phyloP scores from a whole-genome alignment of 169 alveolate species.

The Nephromyces sp. region DNA sequence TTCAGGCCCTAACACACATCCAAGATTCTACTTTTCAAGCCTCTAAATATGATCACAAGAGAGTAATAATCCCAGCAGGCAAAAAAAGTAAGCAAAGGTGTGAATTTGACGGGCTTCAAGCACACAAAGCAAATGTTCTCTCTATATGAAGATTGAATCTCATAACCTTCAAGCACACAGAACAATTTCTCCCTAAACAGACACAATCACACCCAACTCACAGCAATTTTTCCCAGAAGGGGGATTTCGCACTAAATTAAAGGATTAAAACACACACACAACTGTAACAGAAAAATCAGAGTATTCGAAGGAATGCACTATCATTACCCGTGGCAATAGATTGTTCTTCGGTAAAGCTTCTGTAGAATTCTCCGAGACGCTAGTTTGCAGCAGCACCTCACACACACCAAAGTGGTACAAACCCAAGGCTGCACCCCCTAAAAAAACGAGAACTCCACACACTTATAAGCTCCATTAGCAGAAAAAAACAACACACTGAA shows the following conservation, averaged over 20 bases:
- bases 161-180: too few species aligned
- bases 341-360: background rate
- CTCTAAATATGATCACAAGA: too few species aligned
- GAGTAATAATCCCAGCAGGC: too few species aligned
- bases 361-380: too few species aligned
- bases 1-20: too few species aligned
- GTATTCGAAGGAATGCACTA: background rate
- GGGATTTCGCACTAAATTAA: background rate
- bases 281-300: background rate
- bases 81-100: too few species aligned
- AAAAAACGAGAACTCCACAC: background rate
- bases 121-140: too few species aligned
- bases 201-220: background rate
- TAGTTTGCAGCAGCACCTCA: constrained; percentile 17
- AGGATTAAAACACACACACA: background rate
- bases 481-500: too few species aligned
- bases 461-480: background rate
- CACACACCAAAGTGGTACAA: constrained; percentile 20
- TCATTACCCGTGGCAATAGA: background rate
- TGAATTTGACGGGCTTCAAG: too few species aligned
- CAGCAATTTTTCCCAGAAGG: background rate
- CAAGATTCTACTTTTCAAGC: too few species aligned
- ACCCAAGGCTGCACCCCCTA: constrained; percentile 28
- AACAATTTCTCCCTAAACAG: background rate
- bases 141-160: too few species aligned